Percentiles rank a stretch among this genome's conserved stretches.
Conservation (phyloP, 352 stramenopile species). For the Globisporangium echinulatum region DNA sequence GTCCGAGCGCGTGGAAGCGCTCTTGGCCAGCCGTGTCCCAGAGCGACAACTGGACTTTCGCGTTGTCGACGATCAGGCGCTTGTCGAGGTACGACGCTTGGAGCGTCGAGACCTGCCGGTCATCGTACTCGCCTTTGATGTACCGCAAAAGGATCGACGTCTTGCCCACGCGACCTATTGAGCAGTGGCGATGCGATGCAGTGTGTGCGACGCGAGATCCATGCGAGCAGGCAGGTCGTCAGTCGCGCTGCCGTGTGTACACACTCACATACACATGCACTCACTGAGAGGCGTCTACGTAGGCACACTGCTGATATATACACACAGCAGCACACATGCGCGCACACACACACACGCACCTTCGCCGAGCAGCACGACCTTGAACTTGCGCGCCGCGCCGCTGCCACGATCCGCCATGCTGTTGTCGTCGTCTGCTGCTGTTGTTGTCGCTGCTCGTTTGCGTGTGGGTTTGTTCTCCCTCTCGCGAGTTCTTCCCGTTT, state of each 20-base stretch:
- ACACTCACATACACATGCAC: too few species aligned
- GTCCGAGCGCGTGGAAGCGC: slow-evolving; percentile 80
- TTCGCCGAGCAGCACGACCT: slow-evolving; percentile 82
- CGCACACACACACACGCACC: slow-evolving; percentile 23
- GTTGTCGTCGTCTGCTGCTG: background rate
- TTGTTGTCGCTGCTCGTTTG: background rate
- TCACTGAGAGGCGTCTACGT: background rate
- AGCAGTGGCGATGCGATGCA: too few species aligned
- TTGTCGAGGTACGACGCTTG: slow-evolving; percentile 94
- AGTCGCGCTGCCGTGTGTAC: background rate
- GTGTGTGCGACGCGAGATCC: too few species aligned
- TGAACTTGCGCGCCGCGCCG: slow-evolving; percentile 66
- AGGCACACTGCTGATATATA: background rate
- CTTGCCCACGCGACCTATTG: slow-evolving; percentile 89
- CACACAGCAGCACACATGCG: background rate
- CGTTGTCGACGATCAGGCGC: slow-evolving; percentile 77
- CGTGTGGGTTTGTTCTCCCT: too few species aligned
- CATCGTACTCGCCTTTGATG: slow-evolving; percentile 91
- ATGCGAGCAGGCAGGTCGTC: slow-evolving; percentile 2
- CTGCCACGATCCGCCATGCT: slow-evolving; percentile 10
- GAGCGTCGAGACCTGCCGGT: slow-evolving; percentile 88
- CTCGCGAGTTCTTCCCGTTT: too few species aligned
- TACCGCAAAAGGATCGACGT: slow-evolving; percentile 93
- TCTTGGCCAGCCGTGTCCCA: slow-evolving; percentile 88
- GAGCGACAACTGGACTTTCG: slow-evolving; percentile 73